Conservation (phyloP, 345 rosid species). For the Sonneratia alba region DNA sequence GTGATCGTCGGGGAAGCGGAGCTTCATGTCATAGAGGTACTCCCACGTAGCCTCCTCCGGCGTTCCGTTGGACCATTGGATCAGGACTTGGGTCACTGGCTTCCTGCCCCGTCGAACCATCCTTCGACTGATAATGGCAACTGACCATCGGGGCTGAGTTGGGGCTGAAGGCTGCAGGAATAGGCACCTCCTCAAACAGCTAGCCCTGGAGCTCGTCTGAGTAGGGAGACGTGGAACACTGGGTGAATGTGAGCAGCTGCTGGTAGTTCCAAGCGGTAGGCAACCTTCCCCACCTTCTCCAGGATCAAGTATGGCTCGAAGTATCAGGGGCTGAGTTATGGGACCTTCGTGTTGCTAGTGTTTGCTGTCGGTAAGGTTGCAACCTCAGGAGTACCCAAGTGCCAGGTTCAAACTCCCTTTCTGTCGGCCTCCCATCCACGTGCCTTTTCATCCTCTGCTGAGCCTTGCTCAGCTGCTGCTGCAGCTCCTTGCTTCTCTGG, state of each 20-base stretch:
- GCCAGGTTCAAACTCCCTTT: neutral
- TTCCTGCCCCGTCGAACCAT: neutral
- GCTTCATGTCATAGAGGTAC: neutral
- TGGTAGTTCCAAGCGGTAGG: neutral
- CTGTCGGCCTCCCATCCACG: neutral
- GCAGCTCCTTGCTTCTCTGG: too few relatives aligned
- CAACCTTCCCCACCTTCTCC: neutral
- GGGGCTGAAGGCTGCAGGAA: neutral
- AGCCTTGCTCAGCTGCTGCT: neutral
- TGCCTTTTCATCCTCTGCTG: neutral
- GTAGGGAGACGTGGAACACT: neutral
- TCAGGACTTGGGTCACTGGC: neutral
- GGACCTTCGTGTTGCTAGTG: neutral
- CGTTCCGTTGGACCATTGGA: neutral
- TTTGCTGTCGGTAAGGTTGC: too few relatives aligned
- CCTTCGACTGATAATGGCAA: too few relatives aligned
- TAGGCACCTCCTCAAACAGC: neutral
- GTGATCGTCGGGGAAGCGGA: neutral
- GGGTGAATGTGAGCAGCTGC: too few relatives aligned
- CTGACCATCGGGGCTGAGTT: too few relatives aligned
- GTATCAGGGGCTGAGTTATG: neutral
- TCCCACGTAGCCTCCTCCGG: neutral
- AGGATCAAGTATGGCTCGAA: slow-evolving; percentile 4
- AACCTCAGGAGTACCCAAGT: slow-evolving; percentile 2
- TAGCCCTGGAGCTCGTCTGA: neutral